Conservation (phyloP, 371 early-diverging fungal genomes). For the Lichtheimia ramosa region DNA sequence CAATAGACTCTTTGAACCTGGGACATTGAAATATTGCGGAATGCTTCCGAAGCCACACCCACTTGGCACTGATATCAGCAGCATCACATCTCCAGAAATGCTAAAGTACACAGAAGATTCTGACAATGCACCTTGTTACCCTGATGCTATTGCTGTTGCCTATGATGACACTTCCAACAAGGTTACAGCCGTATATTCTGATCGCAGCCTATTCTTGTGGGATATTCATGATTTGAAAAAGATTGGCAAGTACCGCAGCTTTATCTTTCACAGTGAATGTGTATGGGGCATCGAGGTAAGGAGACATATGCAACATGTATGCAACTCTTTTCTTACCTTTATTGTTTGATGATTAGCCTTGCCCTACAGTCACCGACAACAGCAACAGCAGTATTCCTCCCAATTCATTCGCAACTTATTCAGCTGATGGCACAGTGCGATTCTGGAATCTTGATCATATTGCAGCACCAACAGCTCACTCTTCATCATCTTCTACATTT, state of each 20-base stretch:
- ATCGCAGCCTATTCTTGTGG: constrained; percentile 77
- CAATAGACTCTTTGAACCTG: constrained; percentile 69
- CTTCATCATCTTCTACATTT: constrained; percentile 22
- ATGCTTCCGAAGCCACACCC: constrained; percentile 78
- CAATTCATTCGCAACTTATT: constrained; percentile 75
- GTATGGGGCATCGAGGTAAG: constrained; percentile 86
- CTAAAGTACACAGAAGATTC: constrained; percentile 17
- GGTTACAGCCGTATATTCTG: constrained; percentile 67
- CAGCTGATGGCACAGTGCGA: constrained; percentile 78
- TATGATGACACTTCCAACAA: constrained; percentile 45
- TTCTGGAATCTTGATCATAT: constrained; percentile 76
- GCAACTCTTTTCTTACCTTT: no score
- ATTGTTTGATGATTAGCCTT: constrained; percentile 20
- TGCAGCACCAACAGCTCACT: constrained; percentile 2
- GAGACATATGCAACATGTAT: not conserved
- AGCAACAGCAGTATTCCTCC: constrained; percentile 24
- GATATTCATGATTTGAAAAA: constrained; percentile 67
- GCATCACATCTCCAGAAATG: constrained; percentile 38
- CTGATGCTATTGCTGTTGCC: constrained; percentile 61
- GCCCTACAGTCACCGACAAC: constrained; percentile 18
- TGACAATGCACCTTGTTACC: constrained; percentile 39
- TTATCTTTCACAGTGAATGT: constrained; percentile 77
- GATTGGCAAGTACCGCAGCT: constrained; percentile 66
- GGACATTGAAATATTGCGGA: constrained; percentile 66
- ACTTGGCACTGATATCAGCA: constrained; percentile 61